phyloP scores from a whole-genome alignment of 2,329 filamentous ascomycete genomes.

The Pleomassaria siparia region DNA sequence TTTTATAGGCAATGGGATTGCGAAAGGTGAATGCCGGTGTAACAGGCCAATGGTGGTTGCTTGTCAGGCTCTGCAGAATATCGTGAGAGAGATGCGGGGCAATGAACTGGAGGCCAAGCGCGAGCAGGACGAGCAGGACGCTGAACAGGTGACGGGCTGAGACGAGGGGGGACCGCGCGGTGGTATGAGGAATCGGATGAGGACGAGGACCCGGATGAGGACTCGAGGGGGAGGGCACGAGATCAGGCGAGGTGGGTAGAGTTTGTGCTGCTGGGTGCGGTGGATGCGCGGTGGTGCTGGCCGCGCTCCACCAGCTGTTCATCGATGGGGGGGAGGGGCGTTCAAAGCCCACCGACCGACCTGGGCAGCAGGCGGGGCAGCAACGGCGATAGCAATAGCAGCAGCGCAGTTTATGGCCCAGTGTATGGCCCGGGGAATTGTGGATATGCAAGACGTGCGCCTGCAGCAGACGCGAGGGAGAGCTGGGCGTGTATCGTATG shows the following conservation, averaged over 20 bases:
- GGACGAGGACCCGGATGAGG: slow-evolving; percentile 7
- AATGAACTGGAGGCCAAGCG: slow-evolving; percentile 31
- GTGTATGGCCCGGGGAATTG: neutral
- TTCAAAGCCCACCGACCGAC: no score
- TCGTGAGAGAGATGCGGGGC: slow-evolving; percentile 40
- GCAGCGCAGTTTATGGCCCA: neutral
- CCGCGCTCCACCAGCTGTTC: slow-evolving; percentile 15
- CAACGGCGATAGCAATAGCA: neutral
- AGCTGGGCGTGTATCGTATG: no score
- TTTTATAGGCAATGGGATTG: slow-evolving; percentile 26
- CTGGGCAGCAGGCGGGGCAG: slow-evolving; percentile 9
- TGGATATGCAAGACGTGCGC: neutral
- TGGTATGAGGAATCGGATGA: slow-evolving; percentile 8
- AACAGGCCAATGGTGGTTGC: slow-evolving; percentile 24
- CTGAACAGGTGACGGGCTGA: slow-evolving; percentile 27
- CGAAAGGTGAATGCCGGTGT: slow-evolving; percentile 27
- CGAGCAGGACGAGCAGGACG: slow-evolving; percentile 35
- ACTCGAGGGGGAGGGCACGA: slow-evolving; percentile 13
- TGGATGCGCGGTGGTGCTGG: neutral
- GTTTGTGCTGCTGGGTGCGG: neutral
- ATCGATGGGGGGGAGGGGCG: slow-evolving; percentile 10
- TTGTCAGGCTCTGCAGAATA: slow-evolving; percentile 27
- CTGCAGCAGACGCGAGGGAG: neutral
- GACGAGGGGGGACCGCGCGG: slow-evolving; percentile 14
- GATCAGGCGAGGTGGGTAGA: slow-evolving; percentile 11